Evolutionary conservation across 1,284 basidiomycete genomes (phyloP), one percentile per base, ranked within the genome.

Genomic region (Pterulicium gracile): DNA sequence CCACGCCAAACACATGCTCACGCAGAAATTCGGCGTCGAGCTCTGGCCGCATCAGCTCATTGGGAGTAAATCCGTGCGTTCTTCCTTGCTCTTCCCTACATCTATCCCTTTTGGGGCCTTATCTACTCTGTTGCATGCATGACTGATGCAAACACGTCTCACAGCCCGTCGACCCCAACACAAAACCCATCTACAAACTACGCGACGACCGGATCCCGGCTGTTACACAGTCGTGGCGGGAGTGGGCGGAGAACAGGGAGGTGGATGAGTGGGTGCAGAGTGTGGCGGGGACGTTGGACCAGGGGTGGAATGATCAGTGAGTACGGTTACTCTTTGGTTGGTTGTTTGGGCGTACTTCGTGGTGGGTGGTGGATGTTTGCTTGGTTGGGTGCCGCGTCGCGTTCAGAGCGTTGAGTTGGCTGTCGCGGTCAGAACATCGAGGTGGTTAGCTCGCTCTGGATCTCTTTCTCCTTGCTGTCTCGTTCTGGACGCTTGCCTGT

Each of bases 181-280:
- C 68, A 20, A 69, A 74, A 34, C 80, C 91, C 0, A 73, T 73
- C 18, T 88, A 77, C 54, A 69, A 73, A 1, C 62, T 89, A 20
- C 79, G 88, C 22, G 77, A 90, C 51, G 87, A 94, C 58, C 75
- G 90, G 47, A 47, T 81, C n/a, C 55, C 70, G 2, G 73, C 73
- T 19, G 88, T 88, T 0, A 90, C 91, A 0, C 73, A 80, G 1
- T 84, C 74, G 44, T 97, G 90, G 86, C 73, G 74, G 43, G 59
- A 64, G 23, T 97, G 90, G 81, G 84, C 85, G n/a, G 84, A 95
- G 65, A 67, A 70, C 42, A 73, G 78, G 44, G 88, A 97, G 56
- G 82, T 96, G 3, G 93, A 98, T 49, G 89, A 93, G 61, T 95
- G 94, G 87, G 80, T 92, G 50, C 93, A 96, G 62, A 84, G 82